Evolutionary conservation across 192 early-diverging fungal species (phyloP), one percentile per base, ranked within the genome.

Genomic region (Coemansia sp.): DNA sequence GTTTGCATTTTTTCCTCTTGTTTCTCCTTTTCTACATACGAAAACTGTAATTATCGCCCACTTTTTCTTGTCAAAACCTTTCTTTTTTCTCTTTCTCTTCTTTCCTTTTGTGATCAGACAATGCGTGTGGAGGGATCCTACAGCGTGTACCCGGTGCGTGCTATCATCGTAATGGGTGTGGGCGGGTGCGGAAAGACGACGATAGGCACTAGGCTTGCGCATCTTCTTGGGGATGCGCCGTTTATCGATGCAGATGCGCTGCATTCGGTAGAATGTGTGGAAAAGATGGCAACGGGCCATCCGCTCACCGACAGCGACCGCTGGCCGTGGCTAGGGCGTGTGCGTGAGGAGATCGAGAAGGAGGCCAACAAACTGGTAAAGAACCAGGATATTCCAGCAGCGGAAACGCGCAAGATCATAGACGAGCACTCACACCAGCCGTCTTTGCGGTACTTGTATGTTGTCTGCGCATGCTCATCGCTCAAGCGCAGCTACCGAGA

Each of bases 211-310:
- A 26, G 41, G 18, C 62, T 82, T 13, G 80, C 80, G 4, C 69
- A 78, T 16, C 54, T 40, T 15, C 70, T 92, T 2, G 81, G 76
- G 41, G 19, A 57, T 26, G 78, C 76, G 2, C 68, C 67, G 8
- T 90, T 83, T 54, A 71, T 92, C 19, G 91, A 92, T 46, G 91
- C 87, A 0, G 91, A 92, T 63, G 40, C 77, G n/a, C 71, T 89
- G 41, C 91, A 92, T 55, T 73, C 89, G 8, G 47, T 78, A 13
- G 69, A 66, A 13, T 88, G 85, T 73, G 74, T 88, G n/a, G 68
- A 75, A 16, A 89, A 89, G 64, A 92, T 92, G 91, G 65, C 85
- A 10, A 52, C 60, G 39, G 91, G 89, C 52, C 9, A 82, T 21
- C 76, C 88, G 3, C 73, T 92, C 37, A 63, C 62, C 1, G 91